These are phyloP conservation scores for Daldinia eschscholtzii DNA, from an alignment of 2,329 filamentous ascomycete species.

Conservation along the genomic window DNA sequence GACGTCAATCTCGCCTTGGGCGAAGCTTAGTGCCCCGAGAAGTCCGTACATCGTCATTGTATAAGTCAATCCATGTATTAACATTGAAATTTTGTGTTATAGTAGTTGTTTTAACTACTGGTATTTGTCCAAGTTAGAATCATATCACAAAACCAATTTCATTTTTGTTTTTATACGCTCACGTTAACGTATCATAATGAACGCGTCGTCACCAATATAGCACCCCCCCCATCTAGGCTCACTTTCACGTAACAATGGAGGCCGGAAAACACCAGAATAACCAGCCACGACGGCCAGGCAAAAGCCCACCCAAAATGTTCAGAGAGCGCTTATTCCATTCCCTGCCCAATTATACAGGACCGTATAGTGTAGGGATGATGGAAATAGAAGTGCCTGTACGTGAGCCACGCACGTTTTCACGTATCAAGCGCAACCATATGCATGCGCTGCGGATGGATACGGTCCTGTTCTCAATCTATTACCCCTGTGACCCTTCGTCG, in stretches of 20 bases:
- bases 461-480: slow-evolving; percentile 74
- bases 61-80: slow-evolving; percentile 21
- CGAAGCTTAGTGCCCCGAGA: slow-evolving; percentile 23
- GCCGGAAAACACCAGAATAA: slow-evolving; percentile 21
- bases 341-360: slow-evolving; percentile 73
- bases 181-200: slow-evolving; percentile 8
- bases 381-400: slow-evolving; percentile 73
- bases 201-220: slow-evolving; percentile 5
- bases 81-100: neutral
- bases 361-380: slow-evolving; percentile 76
- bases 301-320: slow-evolving; percentile 41
- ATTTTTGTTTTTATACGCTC: neutral
- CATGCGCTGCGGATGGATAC: slow-evolving; percentile 63
- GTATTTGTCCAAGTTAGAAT: slow-evolving; percentile 2
- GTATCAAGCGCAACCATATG: slow-evolving; percentile 56
- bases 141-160: neutral
- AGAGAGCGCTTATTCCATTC: slow-evolving; percentile 58
- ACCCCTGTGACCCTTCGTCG: slow-evolving; percentile 66
- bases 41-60: slow-evolving; percentile 30
- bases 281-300: slow-evolving; percentile 31
- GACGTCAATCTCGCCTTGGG: slow-evolving; percentile 30
- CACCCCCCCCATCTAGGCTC: slow-evolving; percentile 1
- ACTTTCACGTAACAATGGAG: slow-evolving; percentile 31
- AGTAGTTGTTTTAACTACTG: neutral
- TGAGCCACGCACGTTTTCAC: slow-evolving; percentile 56